Evolutionary conservation across 2,329 filamentous ascomycete genomes (phyloP).

Genomic region (Alternaria longipes): DNA sequence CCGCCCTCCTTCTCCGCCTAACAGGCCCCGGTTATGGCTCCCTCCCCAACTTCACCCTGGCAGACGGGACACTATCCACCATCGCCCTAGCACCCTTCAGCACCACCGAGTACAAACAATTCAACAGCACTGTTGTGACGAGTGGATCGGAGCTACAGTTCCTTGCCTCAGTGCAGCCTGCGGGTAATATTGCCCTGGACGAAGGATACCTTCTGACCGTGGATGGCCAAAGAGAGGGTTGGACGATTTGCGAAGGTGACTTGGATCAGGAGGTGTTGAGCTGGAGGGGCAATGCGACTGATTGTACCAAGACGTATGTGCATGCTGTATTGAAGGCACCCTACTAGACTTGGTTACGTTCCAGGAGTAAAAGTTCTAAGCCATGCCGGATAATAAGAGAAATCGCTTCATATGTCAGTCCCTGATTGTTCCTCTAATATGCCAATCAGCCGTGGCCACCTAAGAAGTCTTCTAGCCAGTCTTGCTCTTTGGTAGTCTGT

Average conservation of each 20-base stretch:
- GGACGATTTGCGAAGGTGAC: constrained; percentile 51
- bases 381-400: background rate
- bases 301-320: constrained; percentile 50
- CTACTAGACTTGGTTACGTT: constrained; percentile 38
- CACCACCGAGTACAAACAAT: constrained; percentile 32
- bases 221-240: constrained; percentile 47
- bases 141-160: constrained; percentile 46
- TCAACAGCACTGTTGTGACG: constrained; percentile 44
- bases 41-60: constrained; percentile 52
- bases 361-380: too few species aligned
- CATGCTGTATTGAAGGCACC: constrained; percentile 51
- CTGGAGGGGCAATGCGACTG: constrained; percentile 49
- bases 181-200: constrained; percentile 47
- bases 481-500: background rate
- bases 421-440: too few species aligned
- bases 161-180: constrained; percentile 36
- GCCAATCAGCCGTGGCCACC: background rate
- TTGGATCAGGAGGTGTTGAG: constrained; percentile 46
- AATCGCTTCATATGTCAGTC: too few species aligned
- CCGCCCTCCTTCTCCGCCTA: constrained; percentile 50
- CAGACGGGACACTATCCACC: constrained; percentile 46
- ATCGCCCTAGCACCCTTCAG: constrained; percentile 39
- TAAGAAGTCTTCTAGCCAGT: background rate
- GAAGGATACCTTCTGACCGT: constrained; percentile 52
- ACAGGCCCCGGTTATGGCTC: constrained; percentile 51